phyloP scores from a whole-genome alignment of 1,139 yeast genomes.

The Yamadazyma triangularis region DNA sequence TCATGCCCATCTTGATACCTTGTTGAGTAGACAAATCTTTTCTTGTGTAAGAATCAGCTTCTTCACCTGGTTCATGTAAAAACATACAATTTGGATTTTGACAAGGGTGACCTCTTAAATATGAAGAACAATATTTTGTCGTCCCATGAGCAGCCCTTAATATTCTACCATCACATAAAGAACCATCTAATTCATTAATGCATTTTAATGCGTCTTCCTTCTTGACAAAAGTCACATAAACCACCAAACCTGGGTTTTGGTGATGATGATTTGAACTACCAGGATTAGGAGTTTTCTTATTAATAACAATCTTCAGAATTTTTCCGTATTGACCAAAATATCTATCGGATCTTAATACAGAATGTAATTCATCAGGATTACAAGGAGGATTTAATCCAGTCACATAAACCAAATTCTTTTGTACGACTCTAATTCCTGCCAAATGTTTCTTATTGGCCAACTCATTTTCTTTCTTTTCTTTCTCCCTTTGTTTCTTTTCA shows the following conservation, averaged over 20 bases:
- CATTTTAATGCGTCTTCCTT: conserved; percentile 95
- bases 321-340: conserved; percentile 98
- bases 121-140: conserved; percentile 94
- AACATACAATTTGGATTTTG: conserved; percentile 99
- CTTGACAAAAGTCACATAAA: conserved; percentile 87
- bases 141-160: conserved; percentile 97
- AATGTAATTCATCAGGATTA: conserved; percentile 83
- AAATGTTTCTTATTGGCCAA: conserved; percentile 86
- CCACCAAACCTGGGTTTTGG: conserved; percentile 80
- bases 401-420: conserved; percentile 93
- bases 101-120: conserved; percentile 91
- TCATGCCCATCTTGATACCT: conserved; percentile 56
- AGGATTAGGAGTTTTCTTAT: conserved; percentile 61
- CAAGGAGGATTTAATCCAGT: conserved; percentile 93
- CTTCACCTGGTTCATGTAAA: conserved; percentile 98
- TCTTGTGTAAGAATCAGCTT: conserved; percentile 93
- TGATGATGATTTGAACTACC: conserved; percentile 31
- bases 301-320: conserved; percentile 89
- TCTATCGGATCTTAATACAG: conserved; percentile 80
- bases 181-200: conserved; percentile 91
- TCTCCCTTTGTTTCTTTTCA: conserved; percentile 84
- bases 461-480: conserved; percentile 89
- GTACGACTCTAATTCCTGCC: conserved; percentile 96
- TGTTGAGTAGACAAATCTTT: conserved; percentile 87
- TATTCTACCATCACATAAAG: conserved; percentile 83